These are phyloP conservation scores for Leishmania guyanensis DNA, from an alignment of 208 protist species.

Conservation along the genomic window DNA sequence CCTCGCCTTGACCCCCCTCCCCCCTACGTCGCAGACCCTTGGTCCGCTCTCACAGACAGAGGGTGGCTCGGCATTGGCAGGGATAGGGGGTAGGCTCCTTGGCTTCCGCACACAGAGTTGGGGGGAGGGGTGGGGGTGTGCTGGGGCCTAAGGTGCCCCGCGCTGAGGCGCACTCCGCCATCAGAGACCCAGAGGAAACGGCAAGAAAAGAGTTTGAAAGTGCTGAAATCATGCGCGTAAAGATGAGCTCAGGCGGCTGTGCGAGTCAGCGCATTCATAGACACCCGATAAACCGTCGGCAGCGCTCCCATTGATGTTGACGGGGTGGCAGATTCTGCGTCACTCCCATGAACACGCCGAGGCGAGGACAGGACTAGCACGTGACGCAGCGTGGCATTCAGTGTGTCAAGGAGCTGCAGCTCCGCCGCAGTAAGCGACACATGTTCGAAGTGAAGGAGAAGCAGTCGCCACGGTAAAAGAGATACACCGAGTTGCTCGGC, in stretches of 20 bases:
- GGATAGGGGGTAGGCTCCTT: neutral
- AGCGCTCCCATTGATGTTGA: neutral
- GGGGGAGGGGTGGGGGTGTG: neutral
- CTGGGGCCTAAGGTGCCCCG: neutral
- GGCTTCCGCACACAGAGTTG: too few species aligned
- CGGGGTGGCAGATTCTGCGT: neutral
- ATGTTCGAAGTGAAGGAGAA: conserved; percentile 5
- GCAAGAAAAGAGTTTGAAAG: neutral
- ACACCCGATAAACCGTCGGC: neutral
- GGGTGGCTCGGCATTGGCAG: neutral
- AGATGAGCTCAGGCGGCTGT: neutral
- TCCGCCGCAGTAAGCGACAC: conserved; percentile 6
- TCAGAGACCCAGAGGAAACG: neutral
- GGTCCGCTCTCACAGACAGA: neutral
- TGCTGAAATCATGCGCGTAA: neutral
- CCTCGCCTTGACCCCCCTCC: neutral
- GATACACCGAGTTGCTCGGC: conserved; percentile 37
- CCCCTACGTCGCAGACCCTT: neutral
- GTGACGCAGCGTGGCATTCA: conserved; percentile 22
- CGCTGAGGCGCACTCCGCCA: neutral
- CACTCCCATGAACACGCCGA: neutral
- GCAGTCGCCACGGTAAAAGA: conserved; percentile 26
- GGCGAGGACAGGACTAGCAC: conserved; percentile 3
- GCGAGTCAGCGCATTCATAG: neutral
- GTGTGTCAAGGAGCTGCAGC: conserved; percentile 9